Evolutionary conservation across 176 grass and related monocot genomes (phyloP).

Genomic region (Alopecurus myosuroides): DNA sequence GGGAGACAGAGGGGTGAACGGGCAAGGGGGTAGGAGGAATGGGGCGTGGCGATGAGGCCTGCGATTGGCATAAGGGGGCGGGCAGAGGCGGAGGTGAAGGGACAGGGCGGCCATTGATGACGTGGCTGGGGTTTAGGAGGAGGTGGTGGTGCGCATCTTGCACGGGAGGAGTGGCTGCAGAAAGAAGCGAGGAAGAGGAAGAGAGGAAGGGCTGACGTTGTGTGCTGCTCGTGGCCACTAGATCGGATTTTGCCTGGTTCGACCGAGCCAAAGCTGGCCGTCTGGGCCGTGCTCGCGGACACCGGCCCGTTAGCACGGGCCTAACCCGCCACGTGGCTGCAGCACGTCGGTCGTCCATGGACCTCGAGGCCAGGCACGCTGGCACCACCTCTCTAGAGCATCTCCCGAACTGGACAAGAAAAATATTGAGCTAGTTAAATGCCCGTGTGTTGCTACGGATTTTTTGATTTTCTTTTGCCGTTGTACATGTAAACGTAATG

Average conservation of each 20-base stretch:
- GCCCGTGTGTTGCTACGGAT: too few relatives aligned
- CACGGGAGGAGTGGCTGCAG: conserved; percentile 26
- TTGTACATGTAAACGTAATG: too few relatives aligned
- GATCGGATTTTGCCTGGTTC: not conserved
- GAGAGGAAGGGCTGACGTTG: not conserved
- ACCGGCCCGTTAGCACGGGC: too few relatives aligned
- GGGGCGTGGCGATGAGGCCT: conserved; percentile 25
- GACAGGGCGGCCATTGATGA: conserved; percentile 39
- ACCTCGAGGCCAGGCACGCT: too few relatives aligned
- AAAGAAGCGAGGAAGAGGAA: not conserved
- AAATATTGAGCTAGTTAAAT: too few relatives aligned
- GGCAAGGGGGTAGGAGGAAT: conserved; percentile 21
- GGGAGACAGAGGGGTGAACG: not conserved
- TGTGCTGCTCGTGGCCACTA: not conserved
- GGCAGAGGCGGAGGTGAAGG: conserved; percentile 32
- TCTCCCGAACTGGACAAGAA: too few relatives aligned
- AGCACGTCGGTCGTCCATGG: too few relatives aligned
- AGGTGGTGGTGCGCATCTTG: not conserved
- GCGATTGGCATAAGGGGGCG: conserved; percentile 20
- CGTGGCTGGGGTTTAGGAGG: conserved; percentile 20
- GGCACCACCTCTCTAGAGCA: too few relatives aligned
- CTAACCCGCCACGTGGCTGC: too few relatives aligned
- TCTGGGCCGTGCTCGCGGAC: too few relatives aligned
- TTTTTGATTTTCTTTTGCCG: too few relatives aligned
- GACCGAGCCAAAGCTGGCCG: too few relatives aligned